Base-by-base conservation (phyloP, 495 filamentous ascomycete genomes). In the Bombardia bombarda region DNA sequence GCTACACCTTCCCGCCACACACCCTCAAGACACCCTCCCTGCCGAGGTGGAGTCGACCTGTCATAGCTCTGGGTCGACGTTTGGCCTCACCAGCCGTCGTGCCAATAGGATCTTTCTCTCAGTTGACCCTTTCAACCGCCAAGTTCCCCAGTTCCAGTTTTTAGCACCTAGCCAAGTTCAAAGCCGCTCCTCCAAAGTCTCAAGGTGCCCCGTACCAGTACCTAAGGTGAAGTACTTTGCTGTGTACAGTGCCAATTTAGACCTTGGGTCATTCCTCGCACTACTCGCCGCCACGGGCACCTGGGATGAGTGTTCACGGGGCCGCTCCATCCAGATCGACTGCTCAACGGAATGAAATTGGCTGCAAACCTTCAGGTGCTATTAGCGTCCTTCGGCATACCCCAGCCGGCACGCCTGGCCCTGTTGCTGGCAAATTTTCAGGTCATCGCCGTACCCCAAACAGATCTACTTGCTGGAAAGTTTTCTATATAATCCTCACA, bases 371-470 rank as follows among this genome's bases (percentile, higher is more conserved):
- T 31, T 17, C 19, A 38, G 22, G 33, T 13, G 22, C 32, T 19
- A 43, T 42, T 49, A 32, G 25, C 35, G 28, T 16, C 35, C 42
- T 39, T 22, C 16, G 39, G 47, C 33, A 31, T 35, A 32, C 42
- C 56, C 49, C 45, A 51, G 45, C 40, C 51, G 47, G 43, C 45
- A 28, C 46, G 32, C 34, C 45, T 51, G 52, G 55, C 26, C 40
- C 49, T 52, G 37, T 21, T 43, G 48, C 20, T n/a, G 50, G 45
- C 46, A 58, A 56, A 54, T 16, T 51, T 57, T 61, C 58, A 51
- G 50, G 52, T 58, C 58, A 61, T 61, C 50, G 47, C 45, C 49
- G 38, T n/a, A n/a, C n/a, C n/a, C n/a, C n/a, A n/a, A n/a, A n/a
- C n/a, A n/a, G 47, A 46, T 22, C 28, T 32, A 45, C 48, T 48